Evolutionary conservation across 2,329 filamentous ascomycete genomes (phyloP).

Genomic region (Fusarium denticulatum): DNA sequence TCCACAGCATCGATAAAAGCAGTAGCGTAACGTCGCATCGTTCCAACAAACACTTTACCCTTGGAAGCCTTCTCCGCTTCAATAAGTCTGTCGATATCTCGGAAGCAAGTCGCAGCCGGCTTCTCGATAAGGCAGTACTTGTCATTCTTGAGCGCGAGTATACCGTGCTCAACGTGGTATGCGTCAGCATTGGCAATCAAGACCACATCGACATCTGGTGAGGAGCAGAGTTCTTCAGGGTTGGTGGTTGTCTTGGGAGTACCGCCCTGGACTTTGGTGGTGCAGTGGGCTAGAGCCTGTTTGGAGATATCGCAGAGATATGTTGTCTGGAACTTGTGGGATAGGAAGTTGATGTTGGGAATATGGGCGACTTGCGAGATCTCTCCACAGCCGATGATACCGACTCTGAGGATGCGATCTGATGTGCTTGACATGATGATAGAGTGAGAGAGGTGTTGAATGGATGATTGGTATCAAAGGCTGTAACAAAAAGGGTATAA

Average conservation of each 20-base stretch:
- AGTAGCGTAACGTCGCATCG: constrained; percentile 69
- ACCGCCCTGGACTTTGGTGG: constrained; percentile 32
- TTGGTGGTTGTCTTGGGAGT: constrained; percentile 47
- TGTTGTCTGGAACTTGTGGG: constrained; percentile 56
- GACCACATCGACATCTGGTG: constrained; percentile 61
- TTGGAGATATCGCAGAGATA: constrained; percentile 63
- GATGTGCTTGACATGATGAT: background rate
- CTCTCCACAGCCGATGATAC: constrained; percentile 12
- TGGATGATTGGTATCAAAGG: fast-evolving
- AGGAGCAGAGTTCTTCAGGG: constrained; percentile 54
- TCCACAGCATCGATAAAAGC: constrained; percentile 63
- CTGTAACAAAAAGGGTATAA: background rate
- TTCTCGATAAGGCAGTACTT: constrained; percentile 71
- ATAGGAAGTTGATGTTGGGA: constrained; percentile 57
- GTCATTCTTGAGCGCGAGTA: constrained; percentile 61
- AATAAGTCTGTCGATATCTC: constrained; percentile 57
- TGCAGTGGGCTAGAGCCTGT: constrained; percentile 42
- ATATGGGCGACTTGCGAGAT: constrained; percentile 62
- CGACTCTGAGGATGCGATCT: background rate
- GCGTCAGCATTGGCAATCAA: constrained; percentile 64
- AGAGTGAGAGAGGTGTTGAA: fast-evolving
- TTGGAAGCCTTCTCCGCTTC: constrained; percentile 57
- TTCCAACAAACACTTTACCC: constrained; percentile 66
- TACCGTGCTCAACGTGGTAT: constrained; percentile 62
- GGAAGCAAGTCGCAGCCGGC: constrained; percentile 61